A percentile compares a stretch with the other conserved stretches of the same genome.
These are phyloP conservation scores for Fusarium luffae DNA, from an alignment of 2,329 filamentous ascomycete genomes.

Conservation along the genomic window DNA sequence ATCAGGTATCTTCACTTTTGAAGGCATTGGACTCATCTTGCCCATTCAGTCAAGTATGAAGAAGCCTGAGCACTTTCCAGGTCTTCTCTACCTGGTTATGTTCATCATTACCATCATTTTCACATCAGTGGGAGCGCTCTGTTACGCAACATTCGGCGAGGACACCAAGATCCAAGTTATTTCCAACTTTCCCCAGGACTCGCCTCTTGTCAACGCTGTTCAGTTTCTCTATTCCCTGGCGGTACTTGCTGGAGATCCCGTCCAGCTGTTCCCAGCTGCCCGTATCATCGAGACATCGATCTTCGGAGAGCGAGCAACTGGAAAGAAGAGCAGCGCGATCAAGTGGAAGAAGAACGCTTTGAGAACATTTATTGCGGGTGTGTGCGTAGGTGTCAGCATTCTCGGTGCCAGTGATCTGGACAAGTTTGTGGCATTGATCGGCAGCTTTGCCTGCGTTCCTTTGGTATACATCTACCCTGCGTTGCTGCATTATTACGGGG, in stretches of 20 bases:
- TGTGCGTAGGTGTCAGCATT: slow-evolving; percentile 71
- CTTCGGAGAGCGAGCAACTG: slow-evolving; percentile 72
- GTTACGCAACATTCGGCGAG: slow-evolving; percentile 78
- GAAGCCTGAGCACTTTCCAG: slow-evolving; percentile 73
- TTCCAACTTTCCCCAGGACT: slow-evolving; percentile 78
- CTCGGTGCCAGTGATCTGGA: slow-evolving; percentile 76
- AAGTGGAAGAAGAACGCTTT: slow-evolving; percentile 84
- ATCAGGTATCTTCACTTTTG: slow-evolving; percentile 81
- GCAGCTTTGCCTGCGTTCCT: slow-evolving; percentile 78
- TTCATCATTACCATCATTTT: slow-evolving; percentile 78
- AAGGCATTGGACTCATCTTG: slow-evolving; percentile 80
- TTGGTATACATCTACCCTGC: slow-evolving; percentile 82
- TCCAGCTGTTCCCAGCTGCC: slow-evolving; percentile 79
- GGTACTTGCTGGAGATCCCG: slow-evolving; percentile 77
- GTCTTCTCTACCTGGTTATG: slow-evolving; percentile 76
- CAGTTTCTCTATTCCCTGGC: slow-evolving; percentile 80
- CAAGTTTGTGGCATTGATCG: slow-evolving; percentile 79
- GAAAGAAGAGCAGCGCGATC: slow-evolving; percentile 70
- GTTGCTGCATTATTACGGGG: slow-evolving; percentile 74
- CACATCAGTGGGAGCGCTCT: slow-evolving; percentile 76
- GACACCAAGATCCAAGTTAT: slow-evolving; percentile 79
- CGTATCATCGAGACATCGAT: slow-evolving; percentile 76
- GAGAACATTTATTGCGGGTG: slow-evolving; percentile 64
- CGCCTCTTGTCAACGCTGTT: slow-evolving; percentile 78
- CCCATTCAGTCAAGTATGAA: slow-evolving; percentile 82